phyloP scores from a whole-genome alignment of 805 yeast species.

The Metschnikowia cerradonensis region DNA sequence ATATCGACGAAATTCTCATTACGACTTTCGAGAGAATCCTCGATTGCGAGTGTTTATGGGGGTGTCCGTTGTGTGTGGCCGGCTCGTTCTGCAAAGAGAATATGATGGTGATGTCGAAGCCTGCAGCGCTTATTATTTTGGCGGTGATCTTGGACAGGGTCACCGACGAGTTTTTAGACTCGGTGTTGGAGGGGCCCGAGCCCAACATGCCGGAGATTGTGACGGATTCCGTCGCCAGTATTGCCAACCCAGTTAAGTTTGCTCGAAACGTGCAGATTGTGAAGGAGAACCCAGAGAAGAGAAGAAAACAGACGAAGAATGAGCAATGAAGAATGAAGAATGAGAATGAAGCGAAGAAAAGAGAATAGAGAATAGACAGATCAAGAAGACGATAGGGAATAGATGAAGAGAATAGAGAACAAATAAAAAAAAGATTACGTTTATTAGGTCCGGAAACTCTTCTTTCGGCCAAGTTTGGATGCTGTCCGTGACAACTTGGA shows the following conservation, averaged over 20 bases:
- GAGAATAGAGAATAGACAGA: too few relatives aligned
- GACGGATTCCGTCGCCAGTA: constrained; percentile 66
- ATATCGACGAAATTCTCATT: constrained; percentile 60
- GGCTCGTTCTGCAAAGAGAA: constrained; percentile 77
- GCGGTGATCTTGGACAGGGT: constrained; percentile 56
- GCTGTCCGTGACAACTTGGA: constrained; percentile 35
- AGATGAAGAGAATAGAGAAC: too few relatives aligned
- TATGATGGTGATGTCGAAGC: constrained; percentile 79
- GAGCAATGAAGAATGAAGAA: too few relatives aligned
- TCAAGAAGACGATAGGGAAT: too few relatives aligned
- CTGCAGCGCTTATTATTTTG: constrained; percentile 72
- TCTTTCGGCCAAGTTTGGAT: constrained; percentile 23
- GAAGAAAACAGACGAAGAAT: neutral
- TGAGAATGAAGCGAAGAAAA: too few relatives aligned
- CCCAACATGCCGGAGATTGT: constrained; percentile 63
- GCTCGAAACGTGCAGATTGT: constrained; percentile 51
- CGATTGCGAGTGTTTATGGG: constrained; percentile 69
- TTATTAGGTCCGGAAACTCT: constrained; percentile 7
- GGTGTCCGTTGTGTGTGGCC: constrained; percentile 86
- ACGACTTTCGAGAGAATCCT: constrained; percentile 57
- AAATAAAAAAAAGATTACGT: too few relatives aligned
- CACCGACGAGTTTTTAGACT: constrained; percentile 38
- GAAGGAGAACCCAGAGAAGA: constrained; percentile 10
- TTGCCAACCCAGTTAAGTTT: constrained; percentile 52
- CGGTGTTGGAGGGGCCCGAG: constrained; percentile 69